Evolutionary conservation across 108 stramenopile species (phyloP).

Genomic region (Cyclotella choctawhatcheeana): DNA sequence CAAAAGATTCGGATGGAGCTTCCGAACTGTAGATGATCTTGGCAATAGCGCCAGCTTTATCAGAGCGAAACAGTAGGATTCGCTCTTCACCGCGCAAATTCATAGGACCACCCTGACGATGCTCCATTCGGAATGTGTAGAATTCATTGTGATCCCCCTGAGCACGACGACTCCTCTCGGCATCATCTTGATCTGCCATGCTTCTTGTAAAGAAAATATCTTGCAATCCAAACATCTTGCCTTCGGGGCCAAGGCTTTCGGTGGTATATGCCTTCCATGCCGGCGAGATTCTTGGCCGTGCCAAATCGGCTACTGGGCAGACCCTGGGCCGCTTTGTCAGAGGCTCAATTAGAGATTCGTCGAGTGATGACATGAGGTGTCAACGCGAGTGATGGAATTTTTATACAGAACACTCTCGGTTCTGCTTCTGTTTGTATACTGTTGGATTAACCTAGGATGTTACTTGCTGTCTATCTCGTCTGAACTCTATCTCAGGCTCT

Average conservation of each 20-base stretch:
- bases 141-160: constrained; percentile 11
- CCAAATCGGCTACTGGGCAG: not conserved
- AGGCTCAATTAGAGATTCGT: not conserved
- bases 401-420: no score
- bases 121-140: constrained; percentile 60
- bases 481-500: no score
- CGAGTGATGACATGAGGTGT: not conserved
- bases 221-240: constrained; percentile 29
- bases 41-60: constrained; percentile 63
- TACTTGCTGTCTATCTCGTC: no score
- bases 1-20: not conserved
- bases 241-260: constrained; percentile 14
- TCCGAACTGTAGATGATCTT: constrained; percentile 68
- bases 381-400: not conserved
- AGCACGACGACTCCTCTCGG: no score
- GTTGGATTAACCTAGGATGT: no score
- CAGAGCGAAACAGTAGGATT: constrained; percentile 65
- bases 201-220: constrained; percentile 8
- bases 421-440: no score
- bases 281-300: not conserved
- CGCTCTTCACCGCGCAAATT: constrained; percentile 64
- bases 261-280: constrained; percentile 23
- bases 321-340: not conserved
- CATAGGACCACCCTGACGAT: constrained; percentile 49
- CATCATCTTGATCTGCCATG: not conserved